A percentile compares a stretch with the other conserved stretches of the same genome.
Evolutionary conservation across 352 stramenopile species (phyloP).

Genomic region (Aphanomyces stellatus): DNA sequence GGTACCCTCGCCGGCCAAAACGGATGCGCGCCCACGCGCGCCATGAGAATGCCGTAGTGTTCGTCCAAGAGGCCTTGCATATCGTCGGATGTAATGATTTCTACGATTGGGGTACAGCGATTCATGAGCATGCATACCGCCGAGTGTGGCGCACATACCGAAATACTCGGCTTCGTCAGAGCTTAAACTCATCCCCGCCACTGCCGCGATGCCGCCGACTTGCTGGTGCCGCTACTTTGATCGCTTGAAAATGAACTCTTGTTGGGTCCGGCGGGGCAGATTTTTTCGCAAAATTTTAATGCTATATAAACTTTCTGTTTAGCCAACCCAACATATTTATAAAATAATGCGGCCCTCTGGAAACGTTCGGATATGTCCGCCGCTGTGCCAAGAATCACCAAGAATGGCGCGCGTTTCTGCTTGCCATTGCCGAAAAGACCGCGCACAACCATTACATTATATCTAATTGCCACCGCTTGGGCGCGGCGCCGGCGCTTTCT

Average conservation of each 20-base stretch:
- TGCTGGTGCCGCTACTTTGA: not conserved
- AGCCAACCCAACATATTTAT: not conserved
- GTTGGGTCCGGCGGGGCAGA: too few species aligned
- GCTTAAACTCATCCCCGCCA: not conserved
- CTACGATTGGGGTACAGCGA: slow-evolving; percentile 23
- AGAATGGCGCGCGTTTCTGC: not conserved
- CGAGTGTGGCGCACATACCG: not conserved
- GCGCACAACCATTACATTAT: not conserved
- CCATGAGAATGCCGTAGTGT: slow-evolving; percentile 65
- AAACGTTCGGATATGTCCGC: slow-evolving; percentile 6
- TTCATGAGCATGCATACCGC: not conserved
- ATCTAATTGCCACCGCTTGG: slow-evolving; percentile 6
- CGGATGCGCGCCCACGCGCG: slow-evolving; percentile 67
- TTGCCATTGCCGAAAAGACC: not conserved
- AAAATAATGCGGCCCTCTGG: slow-evolving; percentile 9
- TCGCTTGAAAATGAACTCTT: not conserved
- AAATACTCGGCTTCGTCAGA: slow-evolving; percentile 13
- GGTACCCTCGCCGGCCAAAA: slow-evolving; percentile 72
- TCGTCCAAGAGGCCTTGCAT: slow-evolving; percentile 67
- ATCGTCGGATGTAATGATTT: slow-evolving; percentile 49
- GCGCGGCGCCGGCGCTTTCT: slow-evolving; percentile 49
- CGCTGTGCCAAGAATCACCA: too few species aligned
- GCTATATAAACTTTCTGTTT: not conserved
- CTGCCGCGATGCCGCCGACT: not conserved
- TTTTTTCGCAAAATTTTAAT: too few species aligned